Conservation (phyloP, 371 early-diverging fungal genomes). For the Apophysomyces trapeziformis region DNA sequence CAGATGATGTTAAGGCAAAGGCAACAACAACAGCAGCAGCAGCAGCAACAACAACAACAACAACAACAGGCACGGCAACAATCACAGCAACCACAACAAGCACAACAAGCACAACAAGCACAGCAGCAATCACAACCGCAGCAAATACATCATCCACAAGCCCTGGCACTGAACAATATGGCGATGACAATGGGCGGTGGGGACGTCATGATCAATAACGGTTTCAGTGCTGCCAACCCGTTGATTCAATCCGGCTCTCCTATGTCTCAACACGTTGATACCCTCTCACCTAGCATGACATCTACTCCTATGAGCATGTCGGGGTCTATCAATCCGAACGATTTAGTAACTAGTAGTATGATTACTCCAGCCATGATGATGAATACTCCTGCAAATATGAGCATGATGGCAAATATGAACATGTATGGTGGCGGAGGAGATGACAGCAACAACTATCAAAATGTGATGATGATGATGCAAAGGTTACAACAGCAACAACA, state of each 20-base stretch:
- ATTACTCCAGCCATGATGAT: conserved; percentile 35
- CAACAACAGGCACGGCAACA: conserved; percentile 1
- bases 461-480: conserved; percentile 49
- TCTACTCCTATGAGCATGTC: conserved; percentile 25
- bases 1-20: conserved; percentile 6
- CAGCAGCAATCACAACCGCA: conserved; percentile 18
- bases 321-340: conserved; percentile 33
- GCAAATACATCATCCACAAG: conserved; percentile 14
- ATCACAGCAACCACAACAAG: conserved; percentile 11
- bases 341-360: conserved; percentile 35
- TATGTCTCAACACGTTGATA: conserved; percentile 27
- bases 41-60: conserved; percentile 28
- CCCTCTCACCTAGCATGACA: conserved; percentile 32
- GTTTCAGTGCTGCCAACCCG: conserved; percentile 17
- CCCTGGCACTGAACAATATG: conserved; percentile 16
- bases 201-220: conserved; percentile 18
- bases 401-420: conserved; percentile 10
- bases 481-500: conserved; percentile 40
- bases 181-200: conserved; percentile 27
- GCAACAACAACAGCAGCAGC: conserved; percentile 26
- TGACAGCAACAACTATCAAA: conserved; percentile 31
- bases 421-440: conserved; percentile 26
- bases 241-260: conserved; percentile 22
- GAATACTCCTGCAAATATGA: conserved; percentile 14
- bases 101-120: conserved; percentile 17